Percentiles rank a stretch among this genome's conserved stretches.
These are phyloP conservation scores for Melaleuca quinquenervia DNA, from an alignment of 345 rosid species.

Conservation along the genomic window DNA sequence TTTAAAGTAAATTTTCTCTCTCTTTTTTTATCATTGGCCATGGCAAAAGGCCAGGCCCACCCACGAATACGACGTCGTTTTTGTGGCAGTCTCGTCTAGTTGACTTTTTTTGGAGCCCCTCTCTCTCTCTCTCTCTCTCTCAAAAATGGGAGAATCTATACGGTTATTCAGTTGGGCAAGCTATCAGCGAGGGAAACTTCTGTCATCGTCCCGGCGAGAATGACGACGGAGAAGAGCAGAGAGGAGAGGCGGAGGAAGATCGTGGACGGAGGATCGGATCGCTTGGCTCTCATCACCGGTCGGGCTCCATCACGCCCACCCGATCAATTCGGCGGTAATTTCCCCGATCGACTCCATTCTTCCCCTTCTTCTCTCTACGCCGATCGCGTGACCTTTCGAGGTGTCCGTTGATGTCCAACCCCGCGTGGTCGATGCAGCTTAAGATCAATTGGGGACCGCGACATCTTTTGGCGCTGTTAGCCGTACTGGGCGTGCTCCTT, in stretches of 20 bases:
- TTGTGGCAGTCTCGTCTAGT: neutral
- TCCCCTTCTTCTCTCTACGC: neutral
- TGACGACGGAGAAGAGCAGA: slow-evolving; percentile 1
- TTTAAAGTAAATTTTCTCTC: no score
- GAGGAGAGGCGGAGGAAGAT: slow-evolving; percentile 41
- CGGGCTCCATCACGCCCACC: slow-evolving; percentile 5
- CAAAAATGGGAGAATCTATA: neutral
- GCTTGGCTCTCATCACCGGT: slow-evolving; percentile 44
- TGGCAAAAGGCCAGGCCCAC: neutral
- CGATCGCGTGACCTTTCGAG: neutral
- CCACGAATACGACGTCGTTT: neutral
- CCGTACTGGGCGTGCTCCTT: neutral
- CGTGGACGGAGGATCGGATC: slow-evolving; percentile 42
- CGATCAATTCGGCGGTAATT: neutral
- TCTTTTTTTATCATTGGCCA: no score
- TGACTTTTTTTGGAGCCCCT: neutral
- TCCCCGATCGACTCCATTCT: neutral
- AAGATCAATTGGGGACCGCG: neutral
- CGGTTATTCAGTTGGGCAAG: neutral
- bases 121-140: neutral
- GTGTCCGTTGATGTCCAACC: neutral
- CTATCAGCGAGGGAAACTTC: neutral
- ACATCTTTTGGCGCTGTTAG: neutral
- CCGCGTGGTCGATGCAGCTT: neutral
- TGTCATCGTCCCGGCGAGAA: neutral